A percentile compares a stretch with the other conserved stretches of the same genome.
Conservation (phyloP, 2,329 filamentous ascomycete genomes). For the Cercospora berteroae region DNA sequence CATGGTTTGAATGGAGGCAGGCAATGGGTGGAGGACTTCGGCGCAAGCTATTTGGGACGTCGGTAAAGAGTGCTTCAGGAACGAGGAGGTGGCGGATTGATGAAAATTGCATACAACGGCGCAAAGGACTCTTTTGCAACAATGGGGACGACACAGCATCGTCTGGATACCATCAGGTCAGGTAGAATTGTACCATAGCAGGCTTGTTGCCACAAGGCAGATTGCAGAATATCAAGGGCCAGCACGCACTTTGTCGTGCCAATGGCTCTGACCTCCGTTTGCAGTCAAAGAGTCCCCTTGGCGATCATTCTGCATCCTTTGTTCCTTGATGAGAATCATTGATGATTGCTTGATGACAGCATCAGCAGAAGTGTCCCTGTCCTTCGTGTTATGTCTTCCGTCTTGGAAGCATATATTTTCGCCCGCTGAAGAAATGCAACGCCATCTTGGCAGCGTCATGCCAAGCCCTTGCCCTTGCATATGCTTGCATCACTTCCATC, state of each 20-base stretch:
- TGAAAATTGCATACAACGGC: neutral
- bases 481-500: neutral
- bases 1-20: slow-evolving; percentile 50
- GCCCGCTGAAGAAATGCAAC: neutral
- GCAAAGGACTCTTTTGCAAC: neutral
- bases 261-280: neutral
- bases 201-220: neutral
- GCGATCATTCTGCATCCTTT: neutral
- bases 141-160: neutral
- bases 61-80: neutral
- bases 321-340: neutral
- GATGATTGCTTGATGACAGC: neutral
- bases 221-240: neutral
- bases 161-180: neutral
- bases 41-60: slow-evolving; percentile 11
- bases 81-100: neutral
- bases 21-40: slow-evolving; percentile 14
- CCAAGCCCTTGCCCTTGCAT: neutral
- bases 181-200: slow-evolving; percentile 1
- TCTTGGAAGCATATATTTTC: neutral
- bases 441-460: neutral
- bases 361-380: neutral
- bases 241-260: neutral
- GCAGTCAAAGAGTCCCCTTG: neutral
- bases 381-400: neutral